These are phyloP conservation scores for Gastrolobium villosum DNA, from an alignment of 306 rosid genomes.

Conservation along the genomic window DNA sequence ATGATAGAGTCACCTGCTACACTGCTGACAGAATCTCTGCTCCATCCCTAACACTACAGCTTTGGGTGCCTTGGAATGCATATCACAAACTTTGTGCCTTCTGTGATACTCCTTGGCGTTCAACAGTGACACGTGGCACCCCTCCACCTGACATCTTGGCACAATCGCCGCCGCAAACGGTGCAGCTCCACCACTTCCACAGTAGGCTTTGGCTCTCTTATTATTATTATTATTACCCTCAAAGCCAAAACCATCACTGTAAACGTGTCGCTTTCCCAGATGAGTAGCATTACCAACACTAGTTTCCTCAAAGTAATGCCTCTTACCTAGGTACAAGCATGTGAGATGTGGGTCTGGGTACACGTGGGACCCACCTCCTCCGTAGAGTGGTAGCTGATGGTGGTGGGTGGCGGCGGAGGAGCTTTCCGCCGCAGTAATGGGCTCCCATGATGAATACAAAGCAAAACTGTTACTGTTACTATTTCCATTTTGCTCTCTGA, in stretches of 20 bases:
- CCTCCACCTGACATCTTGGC: conserved; percentile 94
- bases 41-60: conserved; percentile 81
- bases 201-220: conserved; percentile 56
- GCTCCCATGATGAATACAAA: conserved; percentile 24
- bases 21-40: conserved; percentile 98
- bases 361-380: conserved; percentile 53
- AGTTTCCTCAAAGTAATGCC: conserved; percentile 78
- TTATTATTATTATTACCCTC: conserved; percentile 33
- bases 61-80: conserved; percentile 93
- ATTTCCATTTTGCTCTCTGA: not conserved
- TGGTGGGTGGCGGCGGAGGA: not conserved
- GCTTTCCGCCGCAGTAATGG: not conserved
- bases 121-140: conserved; percentile 82
- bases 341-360: conserved; percentile 74
- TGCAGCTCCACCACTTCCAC: not conserved
- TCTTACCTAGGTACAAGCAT: conserved; percentile 86
- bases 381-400: conserved; percentile 37
- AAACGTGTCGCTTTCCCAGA: conserved; percentile 29
- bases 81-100: conserved; percentile 94
- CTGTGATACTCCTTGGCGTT: conserved; percentile 93
- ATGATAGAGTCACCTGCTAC: conserved; percentile 75
- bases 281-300: not conserved
- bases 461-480: not conserved
- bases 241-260: conserved; percentile 7
- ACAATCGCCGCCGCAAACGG: conserved; percentile 46